Conservation (phyloP, 805 yeast species). For the Yarrowia phangngaensis region DNA sequence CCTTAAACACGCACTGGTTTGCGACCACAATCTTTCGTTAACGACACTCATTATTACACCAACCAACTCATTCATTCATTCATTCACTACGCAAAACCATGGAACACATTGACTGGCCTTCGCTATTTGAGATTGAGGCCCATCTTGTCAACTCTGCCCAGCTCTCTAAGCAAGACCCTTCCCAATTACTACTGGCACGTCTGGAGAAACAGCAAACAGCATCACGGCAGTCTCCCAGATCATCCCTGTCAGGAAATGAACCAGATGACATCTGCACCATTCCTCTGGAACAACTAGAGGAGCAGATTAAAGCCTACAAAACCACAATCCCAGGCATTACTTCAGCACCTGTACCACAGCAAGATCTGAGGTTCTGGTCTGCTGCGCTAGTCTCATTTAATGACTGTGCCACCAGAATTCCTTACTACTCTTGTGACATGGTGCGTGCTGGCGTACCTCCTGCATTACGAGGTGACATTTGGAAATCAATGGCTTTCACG, state of each 20-base stretch:
- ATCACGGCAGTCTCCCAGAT: constrained; percentile 9
- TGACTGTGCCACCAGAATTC: constrained; percentile 35
- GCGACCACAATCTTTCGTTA: constrained; percentile 1
- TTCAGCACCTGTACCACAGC: constrained; percentile 1
- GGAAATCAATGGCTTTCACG: constrained; percentile 37
- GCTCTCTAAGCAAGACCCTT: constrained; percentile 12
- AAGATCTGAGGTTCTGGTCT: constrained; percentile 40
- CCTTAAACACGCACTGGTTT: constrained; percentile 9
- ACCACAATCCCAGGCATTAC: constrained; percentile 14
- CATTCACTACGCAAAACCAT: not conserved
- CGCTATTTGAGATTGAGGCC: constrained; percentile 25
- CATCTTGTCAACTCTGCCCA: constrained; percentile 13
- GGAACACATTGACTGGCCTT: constrained; percentile 26
- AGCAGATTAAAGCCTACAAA: constrained; percentile 9
- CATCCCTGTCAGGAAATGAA: constrained; percentile 1
- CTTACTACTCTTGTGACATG: constrained; percentile 37
- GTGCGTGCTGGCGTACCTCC: constrained; percentile 40
- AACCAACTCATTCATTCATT: not conserved
- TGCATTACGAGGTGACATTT: constrained; percentile 39
- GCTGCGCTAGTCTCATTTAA: constrained; percentile 39
- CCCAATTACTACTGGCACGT: constrained; percentile 13
- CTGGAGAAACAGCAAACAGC: constrained; percentile 19
- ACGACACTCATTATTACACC: constrained; percentile 15
- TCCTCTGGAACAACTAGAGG: constrained; percentile 11
- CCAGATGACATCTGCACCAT: constrained; percentile 11